Base-by-base conservation (phyloP, 2,329 filamentous ascomycete species). In the Bipolaris sorokiniana region DNA sequence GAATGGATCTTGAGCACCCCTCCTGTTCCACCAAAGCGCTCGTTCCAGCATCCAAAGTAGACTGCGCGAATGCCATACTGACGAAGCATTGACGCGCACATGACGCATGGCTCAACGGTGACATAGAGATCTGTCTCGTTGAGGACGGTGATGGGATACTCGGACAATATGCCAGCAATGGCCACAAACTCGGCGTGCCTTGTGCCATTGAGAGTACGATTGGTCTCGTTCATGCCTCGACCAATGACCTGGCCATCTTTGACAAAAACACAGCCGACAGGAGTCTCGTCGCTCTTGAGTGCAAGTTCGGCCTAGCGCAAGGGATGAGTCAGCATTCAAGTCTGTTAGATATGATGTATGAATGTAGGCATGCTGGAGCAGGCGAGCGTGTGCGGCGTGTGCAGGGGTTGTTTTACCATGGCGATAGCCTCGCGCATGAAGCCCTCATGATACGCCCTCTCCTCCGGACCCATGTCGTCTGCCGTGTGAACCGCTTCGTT, bases 21-120 rank as follows among this genome's bases (percentile, higher is more conserved):
- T 1, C 95, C 95, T 15, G 92, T 97, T 31, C 96, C 95, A 7
- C 95, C 95, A 79, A 99, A 99, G 56, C 96, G 91, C 79, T 99
- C 95, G 76, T 99, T 99, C 68, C 90, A 87, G 58, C 93, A 96
- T 4, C 95, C 96, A 76, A 95, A 99, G 77, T 94, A 98, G 31
- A 99, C 95, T 65, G 89, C 90, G 61, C 90, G 86, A 76, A 99
- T 92, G 13, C 88, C 86, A 63, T 96, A 89, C 77, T 99, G 96
- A 49, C 92, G 87, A 48, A 99, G 84, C 51, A 96, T 87, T 6
- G 92, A 96, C 11, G 95, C 95, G 74, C 95, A 99, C 95, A 99
- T 99, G 79, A 99, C 92, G 76, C 95, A 99, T 4, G 95, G 95
- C 78, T 99, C 96, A 51, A 99, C 94, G 0, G 95, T 99, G 47